Evolutionary conservation across 192 early-diverging fungal species (phyloP), one percentile per base, ranked within the genome.

Genomic region (Physocladia obscura): DNA sequence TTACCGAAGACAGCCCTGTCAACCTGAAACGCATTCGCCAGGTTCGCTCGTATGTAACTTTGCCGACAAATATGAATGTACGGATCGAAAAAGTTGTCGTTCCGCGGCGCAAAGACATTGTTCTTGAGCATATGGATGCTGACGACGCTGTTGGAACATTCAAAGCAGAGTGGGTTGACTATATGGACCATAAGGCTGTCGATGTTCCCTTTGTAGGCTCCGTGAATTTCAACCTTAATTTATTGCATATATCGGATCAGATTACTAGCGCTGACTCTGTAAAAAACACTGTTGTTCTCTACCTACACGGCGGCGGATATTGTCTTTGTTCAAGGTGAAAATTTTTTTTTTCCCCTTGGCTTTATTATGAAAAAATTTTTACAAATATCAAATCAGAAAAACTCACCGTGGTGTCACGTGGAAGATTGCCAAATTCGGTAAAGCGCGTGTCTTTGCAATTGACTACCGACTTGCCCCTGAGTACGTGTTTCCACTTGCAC

Each of bases 401-500:
- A 71, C 75, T 24, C 75, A 76, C 39, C 75, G 75, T 4, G 62
- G 69, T 13, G n/a, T 76, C 11, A 76, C 75, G 13, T 76, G 62
- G 71, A 68, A 68, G 36, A 35, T 68, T 24, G 79, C 90, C 1
- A 81, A 82, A 13, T 70, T 79, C 52, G 58, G 78, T n/a, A 63
- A 76, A 26, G 67, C 79, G 11, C 64, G 74, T 30, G 73, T 88
- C 1, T 69, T 90, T 27, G 87, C 79, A 4, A 76, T 91, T 27
- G 84, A 89, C 68, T 96, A 98, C 75, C 77, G 95, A 6, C 71
- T 96, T 21, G 88, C 94, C 0, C 94, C 95, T 0, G 85, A 91
- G 61, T 74, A 84, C 24, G 84, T 88, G 13, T 98, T 93, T 71
- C 95, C 94, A 6, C 75, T 87, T 52, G 92, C 90, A 32, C 65